Evolutionary conservation across 139 green algal species (phyloP).

Genomic region (Haematococcus sp.): DNA sequence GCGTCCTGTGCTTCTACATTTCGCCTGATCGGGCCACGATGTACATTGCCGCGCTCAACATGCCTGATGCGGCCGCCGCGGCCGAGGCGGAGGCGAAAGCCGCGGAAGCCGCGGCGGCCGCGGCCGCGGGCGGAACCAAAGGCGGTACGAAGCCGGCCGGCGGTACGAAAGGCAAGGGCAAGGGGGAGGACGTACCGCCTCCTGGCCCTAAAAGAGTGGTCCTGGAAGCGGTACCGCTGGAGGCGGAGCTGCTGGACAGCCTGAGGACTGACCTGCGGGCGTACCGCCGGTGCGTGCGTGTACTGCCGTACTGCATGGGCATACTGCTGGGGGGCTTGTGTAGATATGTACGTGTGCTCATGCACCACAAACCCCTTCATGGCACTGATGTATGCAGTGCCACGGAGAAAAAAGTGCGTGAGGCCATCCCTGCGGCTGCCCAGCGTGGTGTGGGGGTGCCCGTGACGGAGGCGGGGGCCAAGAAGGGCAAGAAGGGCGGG

Average conservation of each 20-base stretch:
- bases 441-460: neutral
- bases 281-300: slow-evolving; percentile 14
- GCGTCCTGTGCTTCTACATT: slow-evolving; percentile 22
- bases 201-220: neutral
- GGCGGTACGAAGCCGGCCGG: neutral
- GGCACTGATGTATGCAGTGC: neutral
- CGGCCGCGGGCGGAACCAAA: neutral
- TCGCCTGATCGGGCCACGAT: slow-evolving; percentile 18
- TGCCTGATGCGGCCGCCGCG: slow-evolving; percentile 9
- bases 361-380: neutral
- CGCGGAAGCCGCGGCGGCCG: neutral
- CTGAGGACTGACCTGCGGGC: slow-evolving; percentile 9
- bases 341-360: neutral
- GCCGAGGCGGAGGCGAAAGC: neutral
- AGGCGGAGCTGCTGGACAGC: slow-evolving; percentile 12
- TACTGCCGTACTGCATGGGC: neutral
- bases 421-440: slow-evolving; percentile 24
- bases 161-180: slow-evolving; percentile 1
- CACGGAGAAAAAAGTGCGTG: slow-evolving; percentile 34
- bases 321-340: too few species aligned
- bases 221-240: slow-evolving; percentile 9
- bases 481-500: neutral
- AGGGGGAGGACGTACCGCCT: neutral
- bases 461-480: neutral
- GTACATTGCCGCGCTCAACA: slow-evolving; percentile 20